phyloP scores from a whole-genome alignment of 1,284 basidiomycete genomes.

The Phylloboletellus chloephorus region DNA sequence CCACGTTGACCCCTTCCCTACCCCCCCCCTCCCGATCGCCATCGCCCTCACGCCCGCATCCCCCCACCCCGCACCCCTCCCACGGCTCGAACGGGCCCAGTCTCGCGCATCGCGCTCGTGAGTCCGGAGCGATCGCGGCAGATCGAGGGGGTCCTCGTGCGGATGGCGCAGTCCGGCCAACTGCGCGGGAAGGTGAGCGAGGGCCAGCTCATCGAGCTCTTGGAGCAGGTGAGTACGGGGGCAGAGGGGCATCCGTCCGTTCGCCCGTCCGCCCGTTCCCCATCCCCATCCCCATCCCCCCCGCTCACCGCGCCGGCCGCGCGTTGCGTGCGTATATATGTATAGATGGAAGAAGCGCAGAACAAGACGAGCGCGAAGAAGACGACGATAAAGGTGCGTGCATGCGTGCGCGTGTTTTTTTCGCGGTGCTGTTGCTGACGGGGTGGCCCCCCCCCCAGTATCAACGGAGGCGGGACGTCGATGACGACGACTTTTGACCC shows the following conservation, averaged over 20 bases:
- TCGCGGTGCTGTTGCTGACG: neutral
- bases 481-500: slow-evolving; percentile 64
- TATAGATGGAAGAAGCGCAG: slow-evolving; percentile 62
- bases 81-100: slow-evolving; percentile 39
- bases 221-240: slow-evolving; percentile 76
- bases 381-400: slow-evolving; percentile 66
- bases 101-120: slow-evolving; percentile 89
- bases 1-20: neutral
- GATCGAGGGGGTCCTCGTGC: slow-evolving; percentile 80
- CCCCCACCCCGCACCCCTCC: no score
- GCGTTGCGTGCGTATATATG: no score
- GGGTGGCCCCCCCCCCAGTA: slow-evolving; percentile 42
- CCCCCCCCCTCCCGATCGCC: slow-evolving; percentile 4
- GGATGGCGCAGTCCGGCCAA: slow-evolving; percentile 94
- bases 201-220: slow-evolving; percentile 81
- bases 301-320: neutral
- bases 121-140: slow-evolving; percentile 83
- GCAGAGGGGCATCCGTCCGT: no score
- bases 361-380: slow-evolving; percentile 51
- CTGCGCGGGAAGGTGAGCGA: slow-evolving; percentile 83
- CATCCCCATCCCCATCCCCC: neutral
- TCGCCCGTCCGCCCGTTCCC: no score
- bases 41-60: neutral
- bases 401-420: neutral
- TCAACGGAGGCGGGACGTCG: slow-evolving; percentile 64